A percentile compares a stretch with the other conserved stretches of the same genome.
phyloP scores from a whole-genome alignment of 768 basidiomycete species.

The Phylloporus arenicola region DNA sequence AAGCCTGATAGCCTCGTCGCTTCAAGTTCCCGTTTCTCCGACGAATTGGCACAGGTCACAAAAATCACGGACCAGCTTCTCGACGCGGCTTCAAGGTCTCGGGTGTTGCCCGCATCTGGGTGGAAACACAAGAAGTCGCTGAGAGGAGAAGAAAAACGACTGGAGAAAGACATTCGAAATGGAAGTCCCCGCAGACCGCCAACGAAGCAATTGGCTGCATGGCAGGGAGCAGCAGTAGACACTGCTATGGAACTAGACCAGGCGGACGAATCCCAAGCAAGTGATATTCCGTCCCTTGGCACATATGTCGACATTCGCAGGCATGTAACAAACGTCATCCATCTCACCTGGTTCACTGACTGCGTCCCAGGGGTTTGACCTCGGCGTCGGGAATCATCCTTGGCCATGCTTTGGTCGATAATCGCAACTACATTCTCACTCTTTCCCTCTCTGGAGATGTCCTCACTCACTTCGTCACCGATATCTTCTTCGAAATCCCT shows the following conservation, averaged over 20 bases:
- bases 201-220: constrained; percentile 25
- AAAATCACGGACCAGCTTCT: constrained; percentile 31
- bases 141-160: constrained; percentile 38
- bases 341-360: constrained; percentile 5
- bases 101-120: constrained; percentile 17
- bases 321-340: constrained; percentile 28
- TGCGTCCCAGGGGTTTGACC: constrained; percentile 14
- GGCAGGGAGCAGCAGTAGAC: constrained; percentile 21
- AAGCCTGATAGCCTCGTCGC: not conserved
- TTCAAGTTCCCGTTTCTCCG: not conserved
- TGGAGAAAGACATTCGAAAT: constrained; percentile 21
- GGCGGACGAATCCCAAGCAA: constrained; percentile 8
- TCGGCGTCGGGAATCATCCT: constrained; percentile 25
- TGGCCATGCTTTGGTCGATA: constrained; percentile 28
- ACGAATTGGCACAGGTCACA: constrained; percentile 8
- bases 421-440: constrained; percentile 25
- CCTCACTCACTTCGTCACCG: constrained; percentile 42
- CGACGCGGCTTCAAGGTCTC: constrained; percentile 28
- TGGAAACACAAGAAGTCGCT: constrained; percentile 35
- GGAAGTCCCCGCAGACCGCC: constrained; percentile 9
- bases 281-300: constrained; percentile 32
- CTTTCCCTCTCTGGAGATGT: constrained; percentile 44
- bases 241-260: constrained; percentile 6
- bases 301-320: constrained; percentile 51
- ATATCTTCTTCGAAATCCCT: constrained; percentile 60